Base-by-base conservation (phyloP, 768 basidiomycete species). In the Mrakia frigida region DNA sequence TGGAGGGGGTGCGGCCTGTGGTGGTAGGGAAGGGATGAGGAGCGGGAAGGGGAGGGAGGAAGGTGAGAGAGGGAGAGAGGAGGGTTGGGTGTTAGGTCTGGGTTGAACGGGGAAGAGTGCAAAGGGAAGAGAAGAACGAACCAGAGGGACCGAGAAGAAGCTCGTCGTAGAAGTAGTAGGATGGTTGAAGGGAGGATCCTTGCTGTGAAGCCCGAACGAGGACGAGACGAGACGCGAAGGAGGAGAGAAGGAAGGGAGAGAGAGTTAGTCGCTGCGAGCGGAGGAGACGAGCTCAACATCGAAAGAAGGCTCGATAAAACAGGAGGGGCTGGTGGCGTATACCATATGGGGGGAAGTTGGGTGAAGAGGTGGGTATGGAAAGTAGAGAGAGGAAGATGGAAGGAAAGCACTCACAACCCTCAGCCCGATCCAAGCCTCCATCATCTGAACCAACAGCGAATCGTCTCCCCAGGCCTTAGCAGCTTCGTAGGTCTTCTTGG, bases 381-480 rank as follows among this genome's bases (percentile, higher is more conserved):
- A 71, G n/a, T 53, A 56, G 35, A 70, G 23, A 37, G 6, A 39
- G 39, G 28, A 53, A 35, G 41, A 21, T 1, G 18, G 46, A 50
- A 50, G 7, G 6, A 3, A 9, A 16, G n/a, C 13, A 79, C 82
- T 75, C 46, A 82, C 82, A 39, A 81, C 80, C 75, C 83, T 82
- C 31, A 84, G 78, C 2, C 82, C 84, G 46, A 85, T 83, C 84
- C 84, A 89, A 21, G 94, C 90, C 85, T 98, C 94, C 77, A 94
- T 93, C 79, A 90, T 87, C 81, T 96, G 94, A 28, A 98, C 85
- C 52, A 98, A 87, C 25, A 93, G 87, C 81, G 94, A 91, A 82
- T 97, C 94, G 82, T 94, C 94, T 10, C 92, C 92, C 87, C 90
- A 92, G 73, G 87, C 88, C 83, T 94, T 91, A 35, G 92, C 91